Conservation (phyloP, 768 basidiomycete genomes). For the Tulasnella sp. region DNA sequence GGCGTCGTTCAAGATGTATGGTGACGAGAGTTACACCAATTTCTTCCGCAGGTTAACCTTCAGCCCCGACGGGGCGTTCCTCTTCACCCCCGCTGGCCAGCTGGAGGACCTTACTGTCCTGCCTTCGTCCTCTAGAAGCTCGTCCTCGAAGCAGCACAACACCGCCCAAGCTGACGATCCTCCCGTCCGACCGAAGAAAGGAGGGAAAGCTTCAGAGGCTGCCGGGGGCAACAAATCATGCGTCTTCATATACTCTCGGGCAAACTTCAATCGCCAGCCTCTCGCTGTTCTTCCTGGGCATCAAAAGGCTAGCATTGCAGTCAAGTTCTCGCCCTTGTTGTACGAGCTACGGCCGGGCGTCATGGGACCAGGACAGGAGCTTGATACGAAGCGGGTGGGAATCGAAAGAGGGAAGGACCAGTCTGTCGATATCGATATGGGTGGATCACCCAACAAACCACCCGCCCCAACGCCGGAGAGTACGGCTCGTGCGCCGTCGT, state of each 20-base stretch:
- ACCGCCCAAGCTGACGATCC: slow-evolving; percentile 7
- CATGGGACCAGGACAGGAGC: slow-evolving; percentile 22
- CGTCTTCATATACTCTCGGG: slow-evolving; percentile 92
- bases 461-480: slow-evolving; percentile 20
- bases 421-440: slow-evolving; percentile 47
- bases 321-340: slow-evolving; percentile 83
- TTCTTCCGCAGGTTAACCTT: slow-evolving; percentile 93
- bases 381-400: slow-evolving; percentile 39
- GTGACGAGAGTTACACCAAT: slow-evolving; percentile 88
- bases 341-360: slow-evolving; percentile 75
- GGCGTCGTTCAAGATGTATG: slow-evolving; percentile 72
- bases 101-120: slow-evolving; percentile 79
- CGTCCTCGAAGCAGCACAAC: slow-evolving; percentile 28
- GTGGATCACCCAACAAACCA: slow-evolving; percentile 25
- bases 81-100: slow-evolving; percentile 92
- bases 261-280: slow-evolving; percentile 85
- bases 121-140: slow-evolving; percentile 28
- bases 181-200: slow-evolving; percentile 14
- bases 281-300: slow-evolving; percentile 93
- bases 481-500: slow-evolving; percentile 46
- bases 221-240: slow-evolving; percentile 38
- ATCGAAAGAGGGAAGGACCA: slow-evolving; percentile 57
- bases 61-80: slow-evolving; percentile 85
- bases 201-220: slow-evolving; percentile 22
- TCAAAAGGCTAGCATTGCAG: slow-evolving; percentile 89